Percentiles rank a stretch among this genome's conserved stretches.
Conservation (phyloP, 1,284 basidiomycete genomes). For the Microbotryum saponariae region DNA sequence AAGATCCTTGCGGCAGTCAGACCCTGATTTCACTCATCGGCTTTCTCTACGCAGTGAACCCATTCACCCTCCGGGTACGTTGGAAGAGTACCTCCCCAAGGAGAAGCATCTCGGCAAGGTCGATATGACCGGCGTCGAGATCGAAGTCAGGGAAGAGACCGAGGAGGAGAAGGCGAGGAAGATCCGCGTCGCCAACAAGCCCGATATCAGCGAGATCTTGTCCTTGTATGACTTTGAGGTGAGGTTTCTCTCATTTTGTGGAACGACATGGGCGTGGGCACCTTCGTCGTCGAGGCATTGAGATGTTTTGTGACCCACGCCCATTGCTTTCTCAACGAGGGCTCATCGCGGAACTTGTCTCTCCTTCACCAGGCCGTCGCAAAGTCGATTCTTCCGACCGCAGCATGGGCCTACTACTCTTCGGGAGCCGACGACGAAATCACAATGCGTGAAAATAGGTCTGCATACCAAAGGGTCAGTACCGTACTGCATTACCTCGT, state of each 20-base stretch:
- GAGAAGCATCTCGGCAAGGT: slow-evolving; percentile 69
- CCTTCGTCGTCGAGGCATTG: slow-evolving; percentile 1
- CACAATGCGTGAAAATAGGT: slow-evolving; percentile 67
- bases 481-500: no score
- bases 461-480: slow-evolving; percentile 57
- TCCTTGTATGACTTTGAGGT: slow-evolving; percentile 89
- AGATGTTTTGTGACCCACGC: neutral
- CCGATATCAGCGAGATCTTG: slow-evolving; percentile 66
- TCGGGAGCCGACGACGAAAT: slow-evolving; percentile 47
- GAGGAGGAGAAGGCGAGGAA: slow-evolving; percentile 56
- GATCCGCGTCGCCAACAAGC: slow-evolving; percentile 46
- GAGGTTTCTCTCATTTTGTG: slow-evolving; percentile 4
- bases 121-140: slow-evolving; percentile 54
- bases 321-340: no score
- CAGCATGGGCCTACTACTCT: slow-evolving; percentile 74
- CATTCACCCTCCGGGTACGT: slow-evolving; percentile 76
- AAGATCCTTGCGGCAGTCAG: no score
- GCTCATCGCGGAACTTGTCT: neutral
- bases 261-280: slow-evolving; percentile 1
- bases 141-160: slow-evolving; percentile 48
- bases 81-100: slow-evolving; percentile 67
- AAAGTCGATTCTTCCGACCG: slow-evolving; percentile 60
- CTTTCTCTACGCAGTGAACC: slow-evolving; percentile 41
- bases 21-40: slow-evolving; percentile 8
- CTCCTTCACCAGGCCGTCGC: slow-evolving; percentile 54